Base-by-base conservation (phyloP, 805 yeast species). In the Candida ficus region DNA sequence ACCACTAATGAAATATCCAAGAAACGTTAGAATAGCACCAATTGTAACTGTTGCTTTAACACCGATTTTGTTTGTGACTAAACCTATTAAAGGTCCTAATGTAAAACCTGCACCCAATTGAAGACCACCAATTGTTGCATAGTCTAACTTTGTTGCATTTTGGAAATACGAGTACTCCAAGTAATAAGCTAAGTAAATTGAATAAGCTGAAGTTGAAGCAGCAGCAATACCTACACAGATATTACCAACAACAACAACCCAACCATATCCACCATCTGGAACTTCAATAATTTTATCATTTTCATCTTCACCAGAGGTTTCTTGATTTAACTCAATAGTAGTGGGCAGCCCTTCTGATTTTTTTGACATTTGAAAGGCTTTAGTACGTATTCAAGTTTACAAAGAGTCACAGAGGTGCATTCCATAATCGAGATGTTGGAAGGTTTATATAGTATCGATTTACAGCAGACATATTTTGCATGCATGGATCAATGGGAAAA, bases 91-190 rank as follows among this genome's bases (percentile, higher is more conserved):
- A 5, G 93, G 91, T 31, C 83, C 64, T 33, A 78, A 54, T 46
- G 71, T 61, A 52, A 83, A 77, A 17, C 88, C 83, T n/a, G 57
- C 29, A 12, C 57, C 62, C 41, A 80, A 76, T 0, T 83, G 75
- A 6, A 83, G 52, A 2, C 91, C 90, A 4, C 90, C 88, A 47
- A 83, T 69, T 3, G 76, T 62, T 19, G 87, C 83, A 57, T 71
- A 83, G 43, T 79, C 84, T 29, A 77, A 60, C 41, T 73, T 78
- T 1, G 67, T 49, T 0, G 80, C 80, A 3, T 78, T 81, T 0
- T 61, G 56, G 47, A 78, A 81, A 0, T 67, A 60, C 38, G 71
- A 57, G 33, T 68, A 49, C 31, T 73, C 66, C 19, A 83, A 49
- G 53, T 80, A 83, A 47, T 71, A 69, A 2, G 84, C 74, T 34